Percentiles rank a stretch among this genome's conserved stretches.
phyloP scores from a whole-genome alignment of 2,329 filamentous ascomycete species.

The Daldinia sp. region DNA sequence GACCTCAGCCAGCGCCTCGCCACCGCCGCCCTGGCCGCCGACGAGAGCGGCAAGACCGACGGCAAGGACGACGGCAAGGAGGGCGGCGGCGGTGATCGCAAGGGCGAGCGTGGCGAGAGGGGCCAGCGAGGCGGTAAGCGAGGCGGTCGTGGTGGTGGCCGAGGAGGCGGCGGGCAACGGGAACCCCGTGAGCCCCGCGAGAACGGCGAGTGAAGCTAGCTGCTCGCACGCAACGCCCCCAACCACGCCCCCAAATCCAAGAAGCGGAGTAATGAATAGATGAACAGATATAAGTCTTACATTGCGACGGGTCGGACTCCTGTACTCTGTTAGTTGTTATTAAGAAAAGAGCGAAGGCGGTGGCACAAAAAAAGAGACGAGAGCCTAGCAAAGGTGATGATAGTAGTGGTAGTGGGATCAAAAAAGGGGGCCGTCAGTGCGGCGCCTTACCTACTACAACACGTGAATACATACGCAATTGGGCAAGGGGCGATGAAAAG shows the following conservation, averaged over 20 bases:
- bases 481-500: conserved; percentile 15
- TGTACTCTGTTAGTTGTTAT: conserved; percentile 9
- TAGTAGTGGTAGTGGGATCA: conserved; percentile 1
- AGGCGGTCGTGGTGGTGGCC: conserved; percentile 64
- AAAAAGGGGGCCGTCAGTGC: conserved; percentile 4
- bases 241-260: not conserved
- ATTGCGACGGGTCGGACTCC: not conserved
- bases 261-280: conserved; percentile 9
- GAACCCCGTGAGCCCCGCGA: conserved; percentile 54
- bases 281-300: not conserved
- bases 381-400: not conserved
- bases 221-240: not conserved
- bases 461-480: conserved; percentile 3
- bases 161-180: conserved; percentile 59
- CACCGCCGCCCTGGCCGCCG: conserved; percentile 73
- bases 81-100: conserved; percentile 40
- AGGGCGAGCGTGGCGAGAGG: conserved; percentile 59
- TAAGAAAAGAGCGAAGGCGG: conserved; percentile 5
- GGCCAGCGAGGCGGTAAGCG: conserved; percentile 63
- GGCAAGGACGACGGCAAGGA: conserved; percentile 56
- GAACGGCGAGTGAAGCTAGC: conserved; percentile 39
- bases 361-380: not conserved
- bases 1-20: conserved; percentile 96
- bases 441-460: conserved; percentile 11
- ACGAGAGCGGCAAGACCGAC: conserved; percentile 58